Conservation (phyloP, 768 basidiomycete species). For the Clathrus columnatus region DNA sequence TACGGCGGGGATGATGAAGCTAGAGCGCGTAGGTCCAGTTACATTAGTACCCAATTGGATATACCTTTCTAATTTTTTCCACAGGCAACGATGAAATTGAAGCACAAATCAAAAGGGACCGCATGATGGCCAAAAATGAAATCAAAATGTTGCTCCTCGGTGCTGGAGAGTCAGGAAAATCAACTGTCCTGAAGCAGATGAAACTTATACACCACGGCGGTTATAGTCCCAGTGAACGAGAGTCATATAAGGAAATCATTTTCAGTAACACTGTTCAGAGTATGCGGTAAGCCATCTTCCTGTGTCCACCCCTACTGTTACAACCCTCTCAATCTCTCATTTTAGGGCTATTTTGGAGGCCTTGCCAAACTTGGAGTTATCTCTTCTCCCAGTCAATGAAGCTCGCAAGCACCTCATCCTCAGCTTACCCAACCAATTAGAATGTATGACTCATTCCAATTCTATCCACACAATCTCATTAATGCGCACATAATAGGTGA, state of each 20-base stretch:
- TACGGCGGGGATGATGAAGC: constrained; percentile 63
- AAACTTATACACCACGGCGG: constrained; percentile 91
- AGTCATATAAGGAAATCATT: constrained; percentile 93
- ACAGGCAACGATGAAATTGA: constrained; percentile 91
- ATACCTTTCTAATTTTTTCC: neutral
- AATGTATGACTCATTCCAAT: no score
- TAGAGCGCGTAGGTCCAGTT: constrained; percentile 58
- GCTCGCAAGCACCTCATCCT: constrained; percentile 58
- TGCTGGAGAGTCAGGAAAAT: constrained; percentile 96
- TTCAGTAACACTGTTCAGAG: constrained; percentile 90
- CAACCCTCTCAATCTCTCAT: constrained; percentile 1
- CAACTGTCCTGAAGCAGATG: constrained; percentile 94
- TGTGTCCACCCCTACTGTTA: constrained; percentile 8
- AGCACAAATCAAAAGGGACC: constrained; percentile 81
- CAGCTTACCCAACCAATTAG: constrained; percentile 67
- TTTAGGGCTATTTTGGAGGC: constrained; percentile 84
- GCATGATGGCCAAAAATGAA: constrained; percentile 85
- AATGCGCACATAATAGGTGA: no score
- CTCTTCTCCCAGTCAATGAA: constrained; percentile 62
- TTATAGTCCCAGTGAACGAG: constrained; percentile 81
- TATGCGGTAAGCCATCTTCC: constrained; percentile 58
- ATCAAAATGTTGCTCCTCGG: constrained; percentile 95
- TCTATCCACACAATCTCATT: no score
- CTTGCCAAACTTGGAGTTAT: constrained; percentile 74
- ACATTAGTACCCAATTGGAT: neutral